A percentile compares a stretch with the other conserved stretches of the same genome.
phyloP scores from a whole-genome alignment of 2,329 filamentous ascomycete genomes.

The Penicillium occitanis region DNA sequence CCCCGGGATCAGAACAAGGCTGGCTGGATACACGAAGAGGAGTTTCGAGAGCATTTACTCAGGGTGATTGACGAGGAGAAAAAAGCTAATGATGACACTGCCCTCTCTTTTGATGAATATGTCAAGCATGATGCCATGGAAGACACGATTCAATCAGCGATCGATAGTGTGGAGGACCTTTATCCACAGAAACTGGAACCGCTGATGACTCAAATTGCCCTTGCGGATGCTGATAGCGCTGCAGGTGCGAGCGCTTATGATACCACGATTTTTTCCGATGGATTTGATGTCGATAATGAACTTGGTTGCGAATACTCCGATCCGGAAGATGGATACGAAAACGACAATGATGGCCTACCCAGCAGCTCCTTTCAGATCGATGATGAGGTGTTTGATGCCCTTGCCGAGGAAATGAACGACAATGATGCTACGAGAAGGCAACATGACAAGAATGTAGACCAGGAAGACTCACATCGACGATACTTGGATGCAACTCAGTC shows the following conservation, averaged over 20 bases:
- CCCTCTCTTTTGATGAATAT: slow-evolving; percentile 65
- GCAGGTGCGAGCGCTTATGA: slow-evolving; percentile 63
- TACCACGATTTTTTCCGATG: slow-evolving; percentile 53
- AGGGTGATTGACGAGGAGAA: slow-evolving; percentile 66
- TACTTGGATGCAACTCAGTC: not conserved
- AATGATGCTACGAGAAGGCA: not conserved
- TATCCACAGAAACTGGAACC: slow-evolving; percentile 65
- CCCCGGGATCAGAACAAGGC: slow-evolving; percentile 67
- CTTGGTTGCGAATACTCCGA: slow-evolving; percentile 43
- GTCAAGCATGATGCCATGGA: slow-evolving; percentile 56
- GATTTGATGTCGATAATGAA: slow-evolving; percentile 43
- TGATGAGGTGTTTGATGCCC: slow-evolving; percentile 14
- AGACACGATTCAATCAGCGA: slow-evolving; percentile 66
- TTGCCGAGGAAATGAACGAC: not conserved
- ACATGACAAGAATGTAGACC: not conserved
- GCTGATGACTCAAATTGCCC: slow-evolving; percentile 26
- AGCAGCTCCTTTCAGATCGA: slow-evolving; percentile 23
- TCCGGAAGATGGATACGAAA: slow-evolving; percentile 24
- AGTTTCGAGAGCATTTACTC: slow-evolving; percentile 67
- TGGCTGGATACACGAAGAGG: slow-evolving; percentile 92
- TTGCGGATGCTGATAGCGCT: slow-evolving; percentile 19
- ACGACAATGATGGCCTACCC: slow-evolving; percentile 19
- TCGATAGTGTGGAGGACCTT: slow-evolving; percentile 85
- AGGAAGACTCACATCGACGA: not conserved
- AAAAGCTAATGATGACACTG: slow-evolving; percentile 45